A percentile compares a stretch with the other conserved stretches of the same genome.
Evolutionary conservation across 192 early-diverging fungal species (phyloP).

Genomic region (Linnemannia zychae): DNA sequence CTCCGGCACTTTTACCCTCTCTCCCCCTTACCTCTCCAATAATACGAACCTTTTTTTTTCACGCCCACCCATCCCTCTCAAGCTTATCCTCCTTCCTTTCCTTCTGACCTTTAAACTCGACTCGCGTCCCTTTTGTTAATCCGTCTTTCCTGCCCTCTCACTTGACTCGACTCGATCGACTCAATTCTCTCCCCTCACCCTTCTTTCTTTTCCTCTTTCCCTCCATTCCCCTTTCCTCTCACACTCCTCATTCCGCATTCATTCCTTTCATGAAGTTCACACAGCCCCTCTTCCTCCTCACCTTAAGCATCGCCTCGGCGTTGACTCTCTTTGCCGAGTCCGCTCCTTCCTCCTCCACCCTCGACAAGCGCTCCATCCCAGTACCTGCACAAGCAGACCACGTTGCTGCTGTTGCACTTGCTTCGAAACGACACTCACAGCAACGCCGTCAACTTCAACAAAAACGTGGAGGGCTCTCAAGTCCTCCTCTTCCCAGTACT

Average conservation of each 20-base stretch:
- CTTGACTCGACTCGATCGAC: conserved; percentile 1
- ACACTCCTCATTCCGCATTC: neutral
- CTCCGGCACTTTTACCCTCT: neutral
- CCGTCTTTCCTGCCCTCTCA: neutral
- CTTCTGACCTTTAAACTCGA: neutral
- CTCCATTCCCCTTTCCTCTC: neutral
- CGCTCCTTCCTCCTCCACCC: neutral
- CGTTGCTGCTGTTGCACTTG: neutral
- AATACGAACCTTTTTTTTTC: neutral
- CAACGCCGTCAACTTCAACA: neutral
- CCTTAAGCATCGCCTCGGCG: conserved; percentile 23
- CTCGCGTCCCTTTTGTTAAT: neutral
- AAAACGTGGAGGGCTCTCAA: neutral
- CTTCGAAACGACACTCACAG: neutral
- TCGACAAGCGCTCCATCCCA: neutral
- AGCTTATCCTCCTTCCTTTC: neutral
- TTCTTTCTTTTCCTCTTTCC: neutral
- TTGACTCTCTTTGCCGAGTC: conserved; percentile 10
- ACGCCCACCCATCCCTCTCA: neutral
- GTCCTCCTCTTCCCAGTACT: neutral
- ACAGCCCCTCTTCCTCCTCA: conserved; percentile 30
- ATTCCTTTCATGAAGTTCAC: conserved; percentile 24
- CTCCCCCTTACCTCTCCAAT: neutral
- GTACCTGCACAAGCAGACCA: neutral
- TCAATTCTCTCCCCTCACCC: neutral